Evolutionary conservation across 306 rosid species (phyloP).

Genomic region (Fragaria iinumae): DNA sequence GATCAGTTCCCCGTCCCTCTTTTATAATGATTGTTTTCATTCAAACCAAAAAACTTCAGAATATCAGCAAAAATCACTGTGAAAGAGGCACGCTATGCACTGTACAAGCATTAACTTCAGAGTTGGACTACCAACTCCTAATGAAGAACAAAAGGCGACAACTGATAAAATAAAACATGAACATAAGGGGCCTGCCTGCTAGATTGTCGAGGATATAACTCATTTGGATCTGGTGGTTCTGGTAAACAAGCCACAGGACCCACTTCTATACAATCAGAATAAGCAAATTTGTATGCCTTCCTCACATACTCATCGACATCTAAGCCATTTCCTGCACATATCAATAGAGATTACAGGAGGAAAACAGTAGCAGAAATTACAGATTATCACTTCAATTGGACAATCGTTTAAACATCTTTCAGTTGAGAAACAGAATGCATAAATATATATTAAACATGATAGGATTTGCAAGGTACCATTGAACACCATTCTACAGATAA

Average conservation of each 20-base stretch:
- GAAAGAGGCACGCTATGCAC: neutral
- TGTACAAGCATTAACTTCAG: neutral
- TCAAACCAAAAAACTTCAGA: neutral
- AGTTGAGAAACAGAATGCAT: slow-evolving; percentile 17
- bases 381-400: slow-evolving; percentile 19
- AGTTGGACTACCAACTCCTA: neutral
- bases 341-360: slow-evolving; percentile 3
- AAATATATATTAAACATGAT: slow-evolving; percentile 1
- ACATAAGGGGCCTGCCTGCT: slow-evolving; percentile 55
- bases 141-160: neutral
- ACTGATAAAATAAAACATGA: slow-evolving; percentile 23
- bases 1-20: neutral
- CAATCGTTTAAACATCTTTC: slow-evolving; percentile 19
- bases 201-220: slow-evolving; percentile 95
- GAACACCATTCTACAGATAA: slow-evolving; percentile 96
- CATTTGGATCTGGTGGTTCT: slow-evolving; percentile 98
- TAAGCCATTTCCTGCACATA: slow-evolving; percentile 84
- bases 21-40: neutral
- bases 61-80: neutral
- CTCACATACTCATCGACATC: slow-evolving; percentile 98
- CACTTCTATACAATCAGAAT: slow-evolving; percentile 91
- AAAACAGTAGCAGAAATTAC: slow-evolving; percentile 17
- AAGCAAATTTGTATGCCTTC: slow-evolving; percentile 96
- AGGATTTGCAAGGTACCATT: slow-evolving; percentile 59
- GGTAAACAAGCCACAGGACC: slow-evolving; percentile 97